Conservation (phyloP, 139 green algal genomes). For the Protoeuglena noctilucae region DNA sequence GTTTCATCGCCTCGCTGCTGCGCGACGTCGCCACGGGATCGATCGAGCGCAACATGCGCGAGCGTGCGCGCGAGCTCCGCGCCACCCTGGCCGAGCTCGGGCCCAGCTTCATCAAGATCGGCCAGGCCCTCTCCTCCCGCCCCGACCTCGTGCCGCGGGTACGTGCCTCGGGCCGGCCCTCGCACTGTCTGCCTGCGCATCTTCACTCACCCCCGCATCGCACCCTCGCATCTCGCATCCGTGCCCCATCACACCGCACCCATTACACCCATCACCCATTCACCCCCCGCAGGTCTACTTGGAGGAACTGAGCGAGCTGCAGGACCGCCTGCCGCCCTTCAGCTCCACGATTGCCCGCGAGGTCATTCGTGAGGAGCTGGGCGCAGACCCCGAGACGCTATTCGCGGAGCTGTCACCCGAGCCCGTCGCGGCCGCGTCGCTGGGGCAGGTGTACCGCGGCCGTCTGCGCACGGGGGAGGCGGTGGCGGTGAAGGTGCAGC, state of each 20-base stretch:
- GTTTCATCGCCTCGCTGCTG: constrained; percentile 38
- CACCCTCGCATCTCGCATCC: too few relatives aligned
- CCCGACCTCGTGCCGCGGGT: constrained; percentile 57
- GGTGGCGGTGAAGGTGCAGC: constrained; percentile 94
- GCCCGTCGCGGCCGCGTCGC: constrained; percentile 63
- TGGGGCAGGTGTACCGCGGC: constrained; percentile 79
- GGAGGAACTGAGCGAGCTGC: constrained; percentile 46
- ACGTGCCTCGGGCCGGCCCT: too few relatives aligned
- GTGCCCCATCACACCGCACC: too few relatives aligned
- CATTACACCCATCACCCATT: too few relatives aligned
- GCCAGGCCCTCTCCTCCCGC: constrained; percentile 52
- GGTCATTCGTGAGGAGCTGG: constrained; percentile 75
- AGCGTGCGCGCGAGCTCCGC: constrained; percentile 43
- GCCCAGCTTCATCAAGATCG: constrained; percentile 78
- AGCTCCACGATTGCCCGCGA: constrained; percentile 38
- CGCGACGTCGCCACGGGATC: constrained; percentile 42
- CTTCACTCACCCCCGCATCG: too few relatives aligned
- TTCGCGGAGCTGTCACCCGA: constrained; percentile 41
- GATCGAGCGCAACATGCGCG: constrained; percentile 35
- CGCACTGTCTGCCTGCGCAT: too few relatives aligned
- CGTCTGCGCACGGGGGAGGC: constrained; percentile 50
- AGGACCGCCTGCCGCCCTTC: constrained; percentile 58
- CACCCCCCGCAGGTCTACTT: constrained; percentile 40
- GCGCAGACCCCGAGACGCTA: constrained; percentile 18
- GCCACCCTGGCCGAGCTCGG: constrained; percentile 42